A percentile compares a stretch with the other conserved stretches of the same genome.
phyloP scores from a whole-genome alignment of 345 rosid species.

The Sonneratia caseolaris region DNA sequence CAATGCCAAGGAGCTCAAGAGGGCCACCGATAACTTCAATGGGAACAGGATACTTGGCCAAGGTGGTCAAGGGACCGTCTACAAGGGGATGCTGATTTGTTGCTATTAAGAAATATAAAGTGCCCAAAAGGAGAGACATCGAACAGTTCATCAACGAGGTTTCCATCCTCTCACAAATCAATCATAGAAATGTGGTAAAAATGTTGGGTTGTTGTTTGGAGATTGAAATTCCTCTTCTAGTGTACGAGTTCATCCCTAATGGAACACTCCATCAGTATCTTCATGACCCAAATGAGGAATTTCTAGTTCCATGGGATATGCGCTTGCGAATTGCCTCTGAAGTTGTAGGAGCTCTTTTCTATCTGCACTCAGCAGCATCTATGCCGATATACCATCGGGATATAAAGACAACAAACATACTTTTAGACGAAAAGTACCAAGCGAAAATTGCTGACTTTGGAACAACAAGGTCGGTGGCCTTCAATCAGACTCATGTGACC shows the following conservation, averaged over 20 bases:
- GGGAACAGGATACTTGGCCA: neutral
- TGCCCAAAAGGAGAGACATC: neutral
- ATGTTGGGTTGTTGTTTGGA: conserved; percentile 4
- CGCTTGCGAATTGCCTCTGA: conserved; percentile 7
- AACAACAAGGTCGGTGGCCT: neutral
- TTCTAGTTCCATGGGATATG: conserved; percentile 11
- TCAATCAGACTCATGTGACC: conserved; percentile 5
- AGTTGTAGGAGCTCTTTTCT: neutral
- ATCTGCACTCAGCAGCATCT: conserved; percentile 9
- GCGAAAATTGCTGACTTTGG: conserved; percentile 8
- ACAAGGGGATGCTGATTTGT: conserved; percentile 6
- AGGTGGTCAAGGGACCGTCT: conserved; percentile 8
- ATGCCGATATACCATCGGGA: conserved; percentile 9
- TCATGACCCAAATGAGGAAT: neutral
- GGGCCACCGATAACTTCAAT: conserved; percentile 3
- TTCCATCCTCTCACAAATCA: conserved; percentile 3
- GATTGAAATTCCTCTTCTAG: conserved; percentile 3
- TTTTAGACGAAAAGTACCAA: neutral
- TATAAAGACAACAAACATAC: conserved; percentile 5
- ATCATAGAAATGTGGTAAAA: conserved; percentile 1
- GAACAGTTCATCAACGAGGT: conserved; percentile 6
- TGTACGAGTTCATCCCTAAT: conserved; percentile 13
- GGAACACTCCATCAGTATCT: conserved; percentile 9
- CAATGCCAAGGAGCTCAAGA: neutral
- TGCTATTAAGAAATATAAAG: neutral